These are phyloP conservation scores for Aspergillus bombycis DNA, from an alignment of 2,329 filamentous ascomycete species.

Conservation along the genomic window DNA sequence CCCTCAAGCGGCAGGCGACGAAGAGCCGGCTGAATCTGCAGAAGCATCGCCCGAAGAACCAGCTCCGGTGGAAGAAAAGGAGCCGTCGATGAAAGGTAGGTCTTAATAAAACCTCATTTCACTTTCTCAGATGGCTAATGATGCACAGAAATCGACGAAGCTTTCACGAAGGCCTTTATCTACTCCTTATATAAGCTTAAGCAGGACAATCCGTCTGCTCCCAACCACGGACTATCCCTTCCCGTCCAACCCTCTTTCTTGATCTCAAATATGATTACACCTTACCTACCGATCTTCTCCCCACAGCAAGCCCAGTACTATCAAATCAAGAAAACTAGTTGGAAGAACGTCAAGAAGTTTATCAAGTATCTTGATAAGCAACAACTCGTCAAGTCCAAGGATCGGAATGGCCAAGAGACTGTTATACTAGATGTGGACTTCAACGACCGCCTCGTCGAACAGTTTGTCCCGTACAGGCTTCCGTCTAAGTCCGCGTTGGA, in stretches of 20 bases:
- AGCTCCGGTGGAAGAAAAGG: slow-evolving; percentile 44
- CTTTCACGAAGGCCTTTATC: slow-evolving; percentile 66
- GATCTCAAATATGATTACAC: slow-evolving; percentile 67
- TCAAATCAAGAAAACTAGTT: slow-evolving; percentile 71
- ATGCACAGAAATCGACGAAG: slow-evolving; percentile 66
- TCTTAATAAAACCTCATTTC: neutral
- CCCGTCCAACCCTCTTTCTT: slow-evolving; percentile 66
- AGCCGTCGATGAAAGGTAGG: slow-evolving; percentile 61
- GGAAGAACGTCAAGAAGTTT: slow-evolving; percentile 72
- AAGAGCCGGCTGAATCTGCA: slow-evolving; percentile 19
- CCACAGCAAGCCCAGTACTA: slow-evolving; percentile 59
- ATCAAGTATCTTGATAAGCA: slow-evolving; percentile 69
- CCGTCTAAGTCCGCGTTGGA: slow-evolving; percentile 59
- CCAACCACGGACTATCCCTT: slow-evolving; percentile 61
- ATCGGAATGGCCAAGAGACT: slow-evolving; percentile 65
- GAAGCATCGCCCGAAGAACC: slow-evolving; percentile 33
- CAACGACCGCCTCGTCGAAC: slow-evolving; percentile 54
- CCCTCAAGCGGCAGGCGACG: slow-evolving; percentile 12
- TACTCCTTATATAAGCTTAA: slow-evolving; percentile 65
- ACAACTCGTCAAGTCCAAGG: slow-evolving; percentile 65
- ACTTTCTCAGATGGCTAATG: slow-evolving; percentile 16
- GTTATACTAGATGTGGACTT: slow-evolving; percentile 69
- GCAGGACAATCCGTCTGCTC: slow-evolving; percentile 54
- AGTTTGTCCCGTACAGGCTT: slow-evolving; percentile 65
- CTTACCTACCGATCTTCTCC: slow-evolving; percentile 64